Percentiles rank a stretch among this genome's conserved stretches.
These are phyloP conservation scores for Areca catechu DNA, from an alignment of 176 grass and related monocot species.

Conservation along the genomic window DNA sequence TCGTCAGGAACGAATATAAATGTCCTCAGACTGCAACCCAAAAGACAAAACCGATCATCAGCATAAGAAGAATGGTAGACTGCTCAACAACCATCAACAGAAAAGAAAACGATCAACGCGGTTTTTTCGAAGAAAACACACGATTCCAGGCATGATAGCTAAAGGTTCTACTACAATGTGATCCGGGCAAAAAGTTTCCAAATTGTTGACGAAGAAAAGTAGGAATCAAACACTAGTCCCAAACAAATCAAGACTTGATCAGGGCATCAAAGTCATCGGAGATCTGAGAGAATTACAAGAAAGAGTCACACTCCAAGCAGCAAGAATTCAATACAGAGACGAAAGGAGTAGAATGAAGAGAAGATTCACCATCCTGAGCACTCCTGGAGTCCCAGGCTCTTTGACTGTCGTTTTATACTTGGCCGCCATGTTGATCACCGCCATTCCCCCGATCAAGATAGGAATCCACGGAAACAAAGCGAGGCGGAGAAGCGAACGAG, in stretches of 20 bases:
- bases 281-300: neutral
- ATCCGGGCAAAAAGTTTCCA: too few relatives aligned
- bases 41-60: constrained; percentile 16
- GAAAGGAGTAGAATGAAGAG: neutral
- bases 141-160: too few relatives aligned
- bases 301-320: neutral
- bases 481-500: neutral
- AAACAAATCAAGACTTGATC: too few relatives aligned
- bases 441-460: constrained; percentile 15
- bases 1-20: constrained; percentile 68
- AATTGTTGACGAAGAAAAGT: too few relatives aligned
- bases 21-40: constrained; percentile 62
- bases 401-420: constrained; percentile 82
- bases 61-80: neutral
- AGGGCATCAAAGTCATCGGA: too few relatives aligned
- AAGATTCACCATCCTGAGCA: constrained; percentile 68
- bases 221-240: too few relatives aligned
- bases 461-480: neutral
- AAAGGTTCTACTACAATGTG: too few relatives aligned
- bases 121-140: too few relatives aligned
- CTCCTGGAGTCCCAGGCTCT: constrained; percentile 64
- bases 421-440: constrained; percentile 30
- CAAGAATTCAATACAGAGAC: neutral
- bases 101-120: neutral
- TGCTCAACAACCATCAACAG: neutral